Evolutionary conservation across 2,329 filamentous ascomycete genomes (phyloP).

Genomic region (Calonectria multiphialidica): DNA sequence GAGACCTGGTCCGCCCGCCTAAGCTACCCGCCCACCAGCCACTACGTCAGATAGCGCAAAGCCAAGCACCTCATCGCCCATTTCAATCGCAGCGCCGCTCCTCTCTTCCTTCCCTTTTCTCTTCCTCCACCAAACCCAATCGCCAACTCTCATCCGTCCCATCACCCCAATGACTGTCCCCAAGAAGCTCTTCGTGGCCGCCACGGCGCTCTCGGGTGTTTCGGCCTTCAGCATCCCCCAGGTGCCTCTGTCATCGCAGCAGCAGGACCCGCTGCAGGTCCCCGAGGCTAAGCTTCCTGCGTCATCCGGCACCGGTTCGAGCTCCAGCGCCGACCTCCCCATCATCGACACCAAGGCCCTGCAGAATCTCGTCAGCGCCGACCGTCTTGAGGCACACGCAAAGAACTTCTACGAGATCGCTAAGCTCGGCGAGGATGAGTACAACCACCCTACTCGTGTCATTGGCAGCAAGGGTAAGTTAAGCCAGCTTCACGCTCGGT

Average conservation of each 20-base stretch:
- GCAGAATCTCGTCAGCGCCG: slow-evolving; percentile 66
- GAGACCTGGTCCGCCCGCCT: neutral
- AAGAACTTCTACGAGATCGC: slow-evolving; percentile 73
- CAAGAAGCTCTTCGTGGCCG: slow-evolving; percentile 42
- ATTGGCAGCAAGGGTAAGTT: slow-evolving; percentile 73
- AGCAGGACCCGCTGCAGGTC: slow-evolving; percentile 8
- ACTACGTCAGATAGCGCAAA: slow-evolving; percentile 7
- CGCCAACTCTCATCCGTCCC: neutral
- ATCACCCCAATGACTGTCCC: slow-evolving; percentile 34
- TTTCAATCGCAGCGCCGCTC: slow-evolving; percentile 15
- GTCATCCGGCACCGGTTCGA: slow-evolving; percentile 24
- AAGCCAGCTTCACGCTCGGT: neutral
- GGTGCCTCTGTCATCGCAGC: slow-evolving; percentile 12
- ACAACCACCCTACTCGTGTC: slow-evolving; percentile 77
- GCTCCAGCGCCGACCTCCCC: slow-evolving; percentile 45
- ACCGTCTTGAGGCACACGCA: slow-evolving; percentile 70
- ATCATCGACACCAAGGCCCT: slow-evolving; percentile 67
- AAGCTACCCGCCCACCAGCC: slow-evolving; percentile 1
- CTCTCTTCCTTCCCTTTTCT: slow-evolving; percentile 11
- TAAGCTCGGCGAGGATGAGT: slow-evolving; percentile 68
- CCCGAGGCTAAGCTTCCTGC: slow-evolving; percentile 22
- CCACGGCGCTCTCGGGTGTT: slow-evolving; percentile 42
- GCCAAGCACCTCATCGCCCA: slow-evolving; percentile 18
- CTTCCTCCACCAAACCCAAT: neutral
- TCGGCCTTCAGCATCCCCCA: slow-evolving; percentile 42